A percentile compares a stretch with the other conserved stretches of the same genome.
phyloP scores from a whole-genome alignment of 257 asterid genomes.

The Thymus mandschuricus region DNA sequence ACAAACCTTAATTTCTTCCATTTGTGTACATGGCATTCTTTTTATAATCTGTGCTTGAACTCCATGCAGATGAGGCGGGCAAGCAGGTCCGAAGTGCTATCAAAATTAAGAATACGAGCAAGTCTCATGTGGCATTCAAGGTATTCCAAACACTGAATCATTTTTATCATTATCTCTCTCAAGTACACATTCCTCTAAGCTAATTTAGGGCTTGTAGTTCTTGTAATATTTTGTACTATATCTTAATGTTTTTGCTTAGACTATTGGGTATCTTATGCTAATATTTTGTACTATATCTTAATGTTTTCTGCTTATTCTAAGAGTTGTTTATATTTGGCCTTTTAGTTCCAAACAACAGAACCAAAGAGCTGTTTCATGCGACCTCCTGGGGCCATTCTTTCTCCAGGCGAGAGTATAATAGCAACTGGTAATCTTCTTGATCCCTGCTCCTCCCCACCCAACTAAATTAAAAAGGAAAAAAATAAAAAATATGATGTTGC shows the following conservation, averaged over 20 bases:
- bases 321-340: constrained; percentile 34
- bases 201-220: constrained; percentile 3
- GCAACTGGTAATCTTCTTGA: constrained; percentile 70
- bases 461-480: neutral
- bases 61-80: constrained; percentile 84
- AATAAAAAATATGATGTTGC: neutral
- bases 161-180: constrained; percentile 16
- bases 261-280: constrained; percentile 5
- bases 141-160: constrained; percentile 37
- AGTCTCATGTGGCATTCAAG: constrained; percentile 95
- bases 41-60: neutral
- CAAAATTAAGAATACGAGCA: constrained; percentile 87
- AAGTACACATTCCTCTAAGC: neutral
- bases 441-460: neutral
- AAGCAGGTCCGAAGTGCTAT: constrained; percentile 93
- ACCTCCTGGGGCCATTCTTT: constrained; percentile 92
- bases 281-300: neutral
- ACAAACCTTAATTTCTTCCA: constrained; percentile 14
- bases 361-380: constrained; percentile 99
- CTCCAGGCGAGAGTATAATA: constrained; percentile 90
- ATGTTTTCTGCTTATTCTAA: constrained; percentile 13
- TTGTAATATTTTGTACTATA: neutral
- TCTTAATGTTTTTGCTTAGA: constrained; percentile 26
- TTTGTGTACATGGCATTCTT: constrained; percentile 7
- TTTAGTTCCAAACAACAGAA: constrained; percentile 92